phyloP scores from a whole-genome alignment of 495 filamentous ascomycete genomes.

The Penicillium ucsense region DNA sequence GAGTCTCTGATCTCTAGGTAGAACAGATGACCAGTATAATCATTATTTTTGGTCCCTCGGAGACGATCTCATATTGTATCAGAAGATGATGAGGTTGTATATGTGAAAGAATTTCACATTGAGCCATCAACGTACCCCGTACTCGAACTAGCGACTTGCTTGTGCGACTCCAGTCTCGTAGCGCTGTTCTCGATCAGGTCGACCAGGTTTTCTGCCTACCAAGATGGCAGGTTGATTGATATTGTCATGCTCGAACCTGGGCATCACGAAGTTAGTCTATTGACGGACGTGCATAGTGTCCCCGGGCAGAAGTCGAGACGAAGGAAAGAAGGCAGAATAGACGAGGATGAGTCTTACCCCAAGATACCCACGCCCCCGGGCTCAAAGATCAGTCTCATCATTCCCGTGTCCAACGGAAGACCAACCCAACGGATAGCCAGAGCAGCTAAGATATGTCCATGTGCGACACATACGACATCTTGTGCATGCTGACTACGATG shows the following conservation, averaged over 20 bases:
- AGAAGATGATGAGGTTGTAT: too few species aligned
- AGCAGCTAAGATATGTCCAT: slow-evolving; percentile 9
- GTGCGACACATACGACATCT: slow-evolving; percentile 9
- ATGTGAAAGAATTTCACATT: too few species aligned
- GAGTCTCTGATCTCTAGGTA: too few species aligned
- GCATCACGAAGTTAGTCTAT: neutral
- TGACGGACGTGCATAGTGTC: too few species aligned
- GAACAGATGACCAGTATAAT: too few species aligned
- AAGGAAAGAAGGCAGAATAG: neutral
- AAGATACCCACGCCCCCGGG: slow-evolving; percentile 8
- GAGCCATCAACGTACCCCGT: too few species aligned
- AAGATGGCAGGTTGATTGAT: slow-evolving; percentile 7
- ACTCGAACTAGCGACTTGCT: too few species aligned
- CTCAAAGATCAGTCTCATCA: slow-evolving; percentile 8
- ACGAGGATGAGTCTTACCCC: neutral
- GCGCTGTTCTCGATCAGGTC: slow-evolving; percentile 13
- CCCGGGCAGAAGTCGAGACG: too few species aligned
- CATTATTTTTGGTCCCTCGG: too few species aligned
- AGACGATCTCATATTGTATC: too few species aligned
- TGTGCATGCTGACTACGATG: neutral
- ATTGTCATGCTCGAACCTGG: slow-evolving; percentile 9
- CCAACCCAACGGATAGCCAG: slow-evolving; percentile 8
- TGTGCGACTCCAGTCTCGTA: neutral
- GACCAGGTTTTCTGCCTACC: slow-evolving; percentile 1
- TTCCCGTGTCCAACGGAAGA: slow-evolving; percentile 3